phyloP scores from a whole-genome alignment of 2,329 filamentous ascomycete species.

The Pseudocercospora fijiensis region DNA sequence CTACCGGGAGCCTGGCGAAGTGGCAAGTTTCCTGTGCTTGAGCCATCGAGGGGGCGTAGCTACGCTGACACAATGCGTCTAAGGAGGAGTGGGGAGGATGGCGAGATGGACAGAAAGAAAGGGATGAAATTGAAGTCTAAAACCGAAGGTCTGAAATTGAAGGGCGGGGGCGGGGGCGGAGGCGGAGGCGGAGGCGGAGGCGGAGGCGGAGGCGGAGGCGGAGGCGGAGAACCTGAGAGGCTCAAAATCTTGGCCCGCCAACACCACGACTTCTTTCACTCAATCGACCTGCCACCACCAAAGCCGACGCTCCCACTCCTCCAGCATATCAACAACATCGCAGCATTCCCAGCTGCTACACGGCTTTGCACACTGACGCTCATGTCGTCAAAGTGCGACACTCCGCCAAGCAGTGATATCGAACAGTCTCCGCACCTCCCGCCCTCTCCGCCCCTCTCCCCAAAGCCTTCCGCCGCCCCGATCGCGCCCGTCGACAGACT shows the following conservation, averaged over 20 bases:
- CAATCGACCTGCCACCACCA: neutral
- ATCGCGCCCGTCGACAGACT: slow-evolving; percentile 7
- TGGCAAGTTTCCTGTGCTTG: too few relatives aligned
- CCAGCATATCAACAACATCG: neutral
- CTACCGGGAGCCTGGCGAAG: neutral
- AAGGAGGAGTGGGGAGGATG: too few relatives aligned
- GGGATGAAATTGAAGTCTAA: too few relatives aligned
- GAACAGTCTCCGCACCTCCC: slow-evolving; percentile 4
- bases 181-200: too few relatives aligned
- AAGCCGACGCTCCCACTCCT: neutral
- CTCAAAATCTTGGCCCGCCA: too few relatives aligned
- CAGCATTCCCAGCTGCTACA: neutral
- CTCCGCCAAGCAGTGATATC: slow-evolving; percentile 13
- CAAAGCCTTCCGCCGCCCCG: slow-evolving; percentile 6
- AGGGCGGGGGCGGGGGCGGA: too few relatives aligned
- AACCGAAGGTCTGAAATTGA: too few relatives aligned
- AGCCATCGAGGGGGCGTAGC: neutral
- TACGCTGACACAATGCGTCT: too few relatives aligned
- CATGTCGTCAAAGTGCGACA: slow-evolving; percentile 9
- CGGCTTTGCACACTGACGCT: neutral
- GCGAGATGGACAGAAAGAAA: too few relatives aligned
- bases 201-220: too few relatives aligned
- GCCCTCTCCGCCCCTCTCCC: slow-evolving; percentile 14
- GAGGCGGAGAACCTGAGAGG: too few relatives aligned
- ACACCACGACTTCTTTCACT: neutral